A percentile compares a stretch with the other conserved stretches of the same genome.
Evolutionary conservation across 345 rosid species (phyloP).

Genomic region (Eucalyptus cladocalyx): DNA sequence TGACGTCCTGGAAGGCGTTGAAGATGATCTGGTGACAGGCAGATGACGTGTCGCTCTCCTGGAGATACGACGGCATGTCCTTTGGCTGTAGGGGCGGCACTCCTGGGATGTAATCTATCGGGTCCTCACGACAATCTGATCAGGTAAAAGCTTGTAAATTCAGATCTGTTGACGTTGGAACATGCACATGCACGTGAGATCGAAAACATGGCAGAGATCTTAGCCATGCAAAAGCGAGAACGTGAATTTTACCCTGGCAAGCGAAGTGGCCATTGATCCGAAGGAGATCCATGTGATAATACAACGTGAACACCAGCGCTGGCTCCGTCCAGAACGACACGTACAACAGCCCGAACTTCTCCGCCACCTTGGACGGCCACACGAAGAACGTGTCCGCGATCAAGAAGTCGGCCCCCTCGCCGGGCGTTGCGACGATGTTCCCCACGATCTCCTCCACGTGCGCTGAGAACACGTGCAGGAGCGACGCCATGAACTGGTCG

Average conservation of each 20-base stretch:
- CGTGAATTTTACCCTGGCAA: slow-evolving; percentile 15
- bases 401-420: slow-evolving; percentile 24
- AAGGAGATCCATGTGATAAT: slow-evolving; percentile 47
- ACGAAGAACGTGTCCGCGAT: slow-evolving; percentile 57
- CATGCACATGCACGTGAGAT: not conserved
- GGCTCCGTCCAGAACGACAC: slow-evolving; percentile 70
- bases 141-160: not conserved
- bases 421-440: not conserved
- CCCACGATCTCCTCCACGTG: slow-evolving; percentile 33
- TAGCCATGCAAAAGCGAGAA: not conserved
- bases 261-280: slow-evolving; percentile 40
- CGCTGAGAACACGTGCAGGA: slow-evolving; percentile 42
- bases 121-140: slow-evolving; percentile 41
- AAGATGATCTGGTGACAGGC: slow-evolving; percentile 50
- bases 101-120: slow-evolving; percentile 66
- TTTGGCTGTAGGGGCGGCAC: slow-evolving; percentile 41
- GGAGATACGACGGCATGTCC: slow-evolving; percentile 70
- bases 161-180: not conserved
- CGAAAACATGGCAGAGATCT: not conserved
- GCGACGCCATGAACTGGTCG: slow-evolving; percentile 40
- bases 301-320: slow-evolving; percentile 43
- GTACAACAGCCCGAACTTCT: slow-evolving; percentile 27
- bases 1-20: slow-evolving; percentile 43
- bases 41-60: slow-evolving; percentile 34
- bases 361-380: slow-evolving; percentile 43